Base-by-base conservation (phyloP, 495 filamentous ascomycete species). In the Terfezia boudieri region DNA sequence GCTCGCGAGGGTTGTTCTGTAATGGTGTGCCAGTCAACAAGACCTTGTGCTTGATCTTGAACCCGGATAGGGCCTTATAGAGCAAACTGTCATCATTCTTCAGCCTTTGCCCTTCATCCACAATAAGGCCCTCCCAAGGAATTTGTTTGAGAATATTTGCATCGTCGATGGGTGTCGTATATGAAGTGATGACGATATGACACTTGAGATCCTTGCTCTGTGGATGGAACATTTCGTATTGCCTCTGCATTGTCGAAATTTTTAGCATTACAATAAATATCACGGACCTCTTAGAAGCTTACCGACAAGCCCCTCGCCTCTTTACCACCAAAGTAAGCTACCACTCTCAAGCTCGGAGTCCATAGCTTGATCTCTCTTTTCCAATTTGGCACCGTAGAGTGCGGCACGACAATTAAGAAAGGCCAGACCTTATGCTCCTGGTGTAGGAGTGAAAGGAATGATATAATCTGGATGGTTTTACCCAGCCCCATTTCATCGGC, bases 401-500 rank as follows among this genome's bases (percentile, higher is more conserved):
- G 95, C 0, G 92, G 92, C 1, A 88, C 87, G 12, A 96, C 85
- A 7, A 96, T 72, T 9, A 99, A 71, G 64, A 96, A 99, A 0
- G 92, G 92, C 76, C 83, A 99, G 64, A 85, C 83, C 50, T 73
- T 73, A 46, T 89, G 86, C 36, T 84, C 78, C 58, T 83, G 72
- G 35, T 83, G 74, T n/a, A 99, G 67, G 12, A 82, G 77, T 9
- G 83, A 76, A 9, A 99, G 69, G 52, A 93, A 75, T 2, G 78
- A 79, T 54, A 99, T 87, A 52, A 95, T 77, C 65, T 99, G 92
- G 50, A 99, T 83, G 0, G 92, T 99, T 71, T 99, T 99, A 26
- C 92, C 92, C 9, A 99, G 77, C 5, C 92, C 92, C 92, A 99
- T 99, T 64, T 99, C 92, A 60, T 99, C 92, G 2, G 92, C 92